These are phyloP conservation scores for Tolypocladium album DNA, from an alignment of 2,329 filamentous ascomycete species.

Conservation along the genomic window DNA sequence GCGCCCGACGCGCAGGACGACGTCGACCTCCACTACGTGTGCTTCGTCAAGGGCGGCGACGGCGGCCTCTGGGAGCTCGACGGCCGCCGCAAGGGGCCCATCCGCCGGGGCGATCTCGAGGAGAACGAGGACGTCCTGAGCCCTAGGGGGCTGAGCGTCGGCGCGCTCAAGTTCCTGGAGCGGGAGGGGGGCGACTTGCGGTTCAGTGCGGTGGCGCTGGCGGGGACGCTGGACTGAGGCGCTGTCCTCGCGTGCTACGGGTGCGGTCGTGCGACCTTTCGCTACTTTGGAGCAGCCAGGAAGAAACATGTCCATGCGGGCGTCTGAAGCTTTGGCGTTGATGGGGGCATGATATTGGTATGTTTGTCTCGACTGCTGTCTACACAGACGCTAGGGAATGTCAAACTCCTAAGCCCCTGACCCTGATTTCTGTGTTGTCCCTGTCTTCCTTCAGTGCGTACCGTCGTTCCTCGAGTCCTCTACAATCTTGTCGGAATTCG, in stretches of 20 bases:
- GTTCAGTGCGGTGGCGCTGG: conserved; percentile 48
- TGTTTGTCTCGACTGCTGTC: neutral
- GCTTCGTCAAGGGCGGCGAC: conserved; percentile 69
- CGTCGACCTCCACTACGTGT: conserved; percentile 92
- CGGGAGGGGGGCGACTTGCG: conserved; percentile 44
- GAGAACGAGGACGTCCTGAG: conserved; percentile 62
- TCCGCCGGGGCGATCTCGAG: conserved; percentile 42
- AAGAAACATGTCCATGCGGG: neutral
- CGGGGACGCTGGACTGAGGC: conserved; percentile 35
- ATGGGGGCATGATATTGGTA: neutral
- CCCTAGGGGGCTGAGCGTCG: conserved; percentile 61
- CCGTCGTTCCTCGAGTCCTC: too few species aligned
- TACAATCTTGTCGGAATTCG: neutral
- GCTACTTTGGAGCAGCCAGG: neutral
- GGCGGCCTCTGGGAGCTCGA: conserved; percentile 54
- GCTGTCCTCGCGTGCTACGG: neutral
- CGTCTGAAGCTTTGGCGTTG: too few species aligned
- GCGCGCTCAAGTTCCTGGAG: conserved; percentile 47
- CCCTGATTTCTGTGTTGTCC: neutral
- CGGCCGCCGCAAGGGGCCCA: conserved; percentile 46
- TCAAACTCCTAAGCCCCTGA: neutral
- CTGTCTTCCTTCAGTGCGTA: neutral
- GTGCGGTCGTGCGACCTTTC: too few species aligned
- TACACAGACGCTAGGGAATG: neutral
- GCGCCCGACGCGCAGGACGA: conserved; percentile 70